These are phyloP conservation scores for Tympanopsis confertula DNA, from an alignment of 2,329 filamentous ascomycete species.

Conservation along the genomic window DNA sequence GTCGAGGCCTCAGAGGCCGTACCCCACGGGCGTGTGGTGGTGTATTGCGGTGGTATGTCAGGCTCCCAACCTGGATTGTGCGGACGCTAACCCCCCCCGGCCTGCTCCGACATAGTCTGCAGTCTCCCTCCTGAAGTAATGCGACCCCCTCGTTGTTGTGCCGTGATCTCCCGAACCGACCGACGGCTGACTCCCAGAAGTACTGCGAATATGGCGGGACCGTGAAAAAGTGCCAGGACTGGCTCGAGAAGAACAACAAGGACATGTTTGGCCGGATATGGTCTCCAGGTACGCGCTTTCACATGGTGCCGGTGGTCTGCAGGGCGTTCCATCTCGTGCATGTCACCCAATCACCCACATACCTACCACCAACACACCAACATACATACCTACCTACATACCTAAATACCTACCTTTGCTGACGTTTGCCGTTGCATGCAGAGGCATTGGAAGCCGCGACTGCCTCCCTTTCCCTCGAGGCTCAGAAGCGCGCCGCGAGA, in stretches of 20 bases:
- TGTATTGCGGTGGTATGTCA: conserved; percentile 46
- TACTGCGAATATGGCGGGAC: conserved; percentile 99
- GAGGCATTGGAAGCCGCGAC: conserved; percentile 77
- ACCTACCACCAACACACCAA: too few relatives aligned
- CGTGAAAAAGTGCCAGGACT: conserved; percentile 92
- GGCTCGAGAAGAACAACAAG: conserved; percentile 68
- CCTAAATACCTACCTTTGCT: too few relatives aligned
- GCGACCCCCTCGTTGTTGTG: not conserved
- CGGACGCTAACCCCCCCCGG: conserved; percentile 3
- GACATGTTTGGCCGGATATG: conserved; percentile 70
- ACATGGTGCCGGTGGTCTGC: not conserved
- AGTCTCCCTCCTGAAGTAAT: conserved; percentile 53
- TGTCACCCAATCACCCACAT: too few relatives aligned
- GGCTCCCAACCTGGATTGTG: conserved; percentile 4
- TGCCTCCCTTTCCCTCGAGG: conserved; percentile 75
- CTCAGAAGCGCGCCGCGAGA: conserved; percentile 88
- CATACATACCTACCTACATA: too few relatives aligned
- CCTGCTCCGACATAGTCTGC: conserved; percentile 34
- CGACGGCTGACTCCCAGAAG: conserved; percentile 33
- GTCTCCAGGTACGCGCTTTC: conserved; percentile 60
- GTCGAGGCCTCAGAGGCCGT: conserved; percentile 29
- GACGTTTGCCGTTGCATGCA: too few relatives aligned
- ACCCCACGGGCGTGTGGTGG: conserved; percentile 37
- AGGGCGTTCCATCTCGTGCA: not conserved
- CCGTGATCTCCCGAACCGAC: not conserved